Evolutionary conservation across 2,329 filamentous ascomycete species (phyloP).

Genomic region (Ascochyta pisi): DNA sequence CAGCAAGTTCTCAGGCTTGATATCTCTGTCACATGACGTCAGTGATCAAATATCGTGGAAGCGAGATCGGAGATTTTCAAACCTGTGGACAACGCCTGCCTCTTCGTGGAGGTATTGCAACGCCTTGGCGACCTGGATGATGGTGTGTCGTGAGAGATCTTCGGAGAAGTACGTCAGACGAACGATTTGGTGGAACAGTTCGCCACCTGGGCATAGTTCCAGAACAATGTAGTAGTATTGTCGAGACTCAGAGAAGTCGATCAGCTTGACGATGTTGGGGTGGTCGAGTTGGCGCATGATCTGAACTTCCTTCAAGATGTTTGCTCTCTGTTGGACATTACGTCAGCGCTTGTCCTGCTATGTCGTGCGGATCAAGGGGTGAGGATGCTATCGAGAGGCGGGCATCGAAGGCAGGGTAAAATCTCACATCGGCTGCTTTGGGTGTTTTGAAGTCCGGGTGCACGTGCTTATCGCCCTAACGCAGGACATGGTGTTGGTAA

Average conservation of each 20-base stretch:
- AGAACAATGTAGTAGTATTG: slow-evolving; percentile 99
- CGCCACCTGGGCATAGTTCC: slow-evolving; percentile 91
- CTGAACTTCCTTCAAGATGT: slow-evolving; percentile 97
- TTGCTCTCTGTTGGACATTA: slow-evolving; percentile 74
- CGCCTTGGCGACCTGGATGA: slow-evolving; percentile 91
- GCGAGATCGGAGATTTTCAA: slow-evolving; percentile 46
- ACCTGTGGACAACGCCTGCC: slow-evolving; percentile 96
- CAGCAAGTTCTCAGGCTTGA: slow-evolving; percentile 96
- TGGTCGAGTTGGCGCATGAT: slow-evolving; percentile 98
- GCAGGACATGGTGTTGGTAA: slow-evolving; percentile 58
- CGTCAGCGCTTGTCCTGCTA: slow-evolving; percentile 51
- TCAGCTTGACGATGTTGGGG: slow-evolving; percentile 91
- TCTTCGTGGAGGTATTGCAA: slow-evolving; percentile 94
- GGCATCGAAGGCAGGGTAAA: slow-evolving; percentile 33
- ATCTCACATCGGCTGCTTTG: slow-evolving; percentile 94
- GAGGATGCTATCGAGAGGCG: slow-evolving; percentile 40
- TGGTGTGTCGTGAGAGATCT: slow-evolving; percentile 91
- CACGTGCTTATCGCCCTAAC: slow-evolving; percentile 87
- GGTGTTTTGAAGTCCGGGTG: slow-evolving; percentile 94
- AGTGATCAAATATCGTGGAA: slow-evolving; percentile 29
- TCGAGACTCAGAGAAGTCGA: slow-evolving; percentile 90
- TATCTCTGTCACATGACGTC: slow-evolving; percentile 71
- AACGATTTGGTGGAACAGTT: slow-evolving; percentile 98
- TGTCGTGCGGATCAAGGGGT: slow-evolving; percentile 24
- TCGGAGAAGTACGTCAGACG: slow-evolving; percentile 98